Evolutionary conservation across 768 basidiomycete genomes (phyloP), one percentile per base, ranked within the genome.

Genomic region (Tulasnella sp.): DNA sequence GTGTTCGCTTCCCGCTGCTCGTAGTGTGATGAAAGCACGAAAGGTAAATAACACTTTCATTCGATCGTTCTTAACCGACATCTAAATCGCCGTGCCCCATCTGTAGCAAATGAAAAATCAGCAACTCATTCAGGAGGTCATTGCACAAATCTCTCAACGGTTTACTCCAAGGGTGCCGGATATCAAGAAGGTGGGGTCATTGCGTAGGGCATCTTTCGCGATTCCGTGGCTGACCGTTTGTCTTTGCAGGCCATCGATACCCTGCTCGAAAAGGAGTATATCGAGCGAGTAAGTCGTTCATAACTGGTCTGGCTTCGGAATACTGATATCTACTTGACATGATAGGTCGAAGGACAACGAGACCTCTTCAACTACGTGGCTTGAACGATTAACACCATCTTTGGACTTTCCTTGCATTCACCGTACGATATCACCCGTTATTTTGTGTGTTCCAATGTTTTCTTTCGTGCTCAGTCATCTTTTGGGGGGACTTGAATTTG

Each of bases 151-250:
- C 82, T 92, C 93, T 10, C 90, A 93, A 82, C 90, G 95, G 75
- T 97, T 97, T 85, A 90, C 93, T 10, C 97, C 97, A 34, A 96
- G 95, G 88, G 94, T 98, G 76, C 92, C 95, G 2, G 96, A 98
- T 84, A 96, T 99, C 87, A 99, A 99, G 86, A 97, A 97, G 91
- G 94, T 93, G 31, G n/a, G n/a, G n/a, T n/a, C n/a, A n/a, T n/a
- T n/a, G n/a, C n/a, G n/a, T n/a, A n/a, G n/a, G n/a, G n/a, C n/a
- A n/a, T n/a, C n/a, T n/a, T n/a, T n/a, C n/a, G n/a, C n/a, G n/a
- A 27, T 36, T 16, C 12, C 40, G 52, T 79, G 38, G 8, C 78
- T 76, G 27, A 81, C n/a, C 27, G 80, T 88, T 52, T 52, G 39
- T 40, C 3, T 52, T n/a, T 16, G 27, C n/a, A 81, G 80, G 94